A percentile compares a stretch with the other conserved stretches of the same genome.
Evolutionary conservation across 768 basidiomycete species (phyloP).

Genomic region (Boletus edulis): DNA sequence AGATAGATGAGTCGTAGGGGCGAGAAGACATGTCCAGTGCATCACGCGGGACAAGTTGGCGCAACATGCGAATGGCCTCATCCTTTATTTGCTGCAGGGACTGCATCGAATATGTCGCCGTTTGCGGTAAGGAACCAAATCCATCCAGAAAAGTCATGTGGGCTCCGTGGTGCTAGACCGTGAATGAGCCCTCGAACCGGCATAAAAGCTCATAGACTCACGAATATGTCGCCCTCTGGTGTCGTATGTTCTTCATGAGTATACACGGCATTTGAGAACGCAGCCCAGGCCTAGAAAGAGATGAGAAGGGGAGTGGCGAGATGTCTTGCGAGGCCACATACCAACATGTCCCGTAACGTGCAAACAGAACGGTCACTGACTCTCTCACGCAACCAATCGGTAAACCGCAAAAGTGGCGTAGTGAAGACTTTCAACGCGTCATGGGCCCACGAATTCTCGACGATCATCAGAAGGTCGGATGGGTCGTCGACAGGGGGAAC

Average conservation of each 20-base stretch:
- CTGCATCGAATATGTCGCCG: conserved; percentile 58
- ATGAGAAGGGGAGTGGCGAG: not conserved
- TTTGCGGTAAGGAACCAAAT: conserved; percentile 72
- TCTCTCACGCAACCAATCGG: conserved; percentile 69
- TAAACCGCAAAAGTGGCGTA: conserved; percentile 65
- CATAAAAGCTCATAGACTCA: conserved; percentile 35
- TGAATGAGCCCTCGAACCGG: conserved; percentile 10
- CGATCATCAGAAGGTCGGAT: conserved; percentile 73
- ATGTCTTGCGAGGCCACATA: conserved; percentile 34
- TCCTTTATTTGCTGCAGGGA: conserved; percentile 59
- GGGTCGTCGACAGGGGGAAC: conserved; percentile 80
- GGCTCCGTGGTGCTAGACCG: conserved; percentile 80
- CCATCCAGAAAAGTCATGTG: conserved; percentile 93
- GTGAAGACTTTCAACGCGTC: conserved; percentile 57
- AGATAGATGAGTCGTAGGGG: conserved; percentile 34
- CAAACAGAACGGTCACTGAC: conserved; percentile 64
- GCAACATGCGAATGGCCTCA: conserved; percentile 54
- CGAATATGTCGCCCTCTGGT: conserved; percentile 58
- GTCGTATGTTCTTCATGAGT: conserved; percentile 33
- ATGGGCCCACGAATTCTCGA: conserved; percentile 65
- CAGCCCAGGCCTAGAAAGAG: conserved; percentile 76
- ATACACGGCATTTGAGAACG: conserved; percentile 73
- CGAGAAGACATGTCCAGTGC: conserved; percentile 20
- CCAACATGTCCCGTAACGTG: conserved; percentile 86
- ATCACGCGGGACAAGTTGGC: conserved; percentile 52